Conservation (phyloP, 2,329 filamentous ascomycete genomes). For the Pseudogymnoascus sp. region DNA sequence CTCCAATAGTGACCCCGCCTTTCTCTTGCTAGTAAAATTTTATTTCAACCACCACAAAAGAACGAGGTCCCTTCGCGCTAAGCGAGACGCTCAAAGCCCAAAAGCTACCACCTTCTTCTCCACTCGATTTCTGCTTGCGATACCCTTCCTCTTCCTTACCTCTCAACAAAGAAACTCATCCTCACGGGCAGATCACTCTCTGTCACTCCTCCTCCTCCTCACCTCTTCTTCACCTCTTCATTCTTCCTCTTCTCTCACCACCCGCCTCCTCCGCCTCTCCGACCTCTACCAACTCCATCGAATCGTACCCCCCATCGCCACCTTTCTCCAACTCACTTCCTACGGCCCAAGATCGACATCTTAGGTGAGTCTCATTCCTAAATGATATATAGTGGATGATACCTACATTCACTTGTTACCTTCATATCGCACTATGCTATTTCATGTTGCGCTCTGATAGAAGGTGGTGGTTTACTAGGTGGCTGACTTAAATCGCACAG, state of each 20-base stretch:
- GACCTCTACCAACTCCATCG: conserved; percentile 13
- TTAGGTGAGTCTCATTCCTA: background rate
- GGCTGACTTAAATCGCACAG: background rate
- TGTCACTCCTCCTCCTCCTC: conserved; percentile 14
- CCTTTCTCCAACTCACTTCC: conserved; percentile 11
- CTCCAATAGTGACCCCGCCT: conserved; percentile 8
- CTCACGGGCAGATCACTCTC: conserved; percentile 17
- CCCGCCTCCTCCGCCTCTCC: conserved; percentile 10
- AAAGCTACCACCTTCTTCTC: conserved; percentile 12
- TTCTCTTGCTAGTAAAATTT: conserved; percentile 7
- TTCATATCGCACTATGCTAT: background rate
- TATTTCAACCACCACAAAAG: conserved; percentile 8
- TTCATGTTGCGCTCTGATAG: background rate
- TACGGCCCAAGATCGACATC: background rate
- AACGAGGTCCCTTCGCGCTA: conserved; percentile 7
- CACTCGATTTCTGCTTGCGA: conserved; percentile 17
- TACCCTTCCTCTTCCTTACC: conserved; percentile 15
- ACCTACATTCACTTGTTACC: background rate
- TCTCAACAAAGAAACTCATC: conserved; percentile 15
- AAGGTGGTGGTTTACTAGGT: background rate
- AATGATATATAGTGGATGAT: background rate
- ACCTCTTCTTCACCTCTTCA: conserved; percentile 11
- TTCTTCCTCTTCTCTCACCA: conserved; percentile 16
- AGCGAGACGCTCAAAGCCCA: conserved; percentile 7
- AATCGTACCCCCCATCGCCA: conserved; percentile 14